phyloP scores from a whole-genome alignment of 371 early-diverging fungal genomes.

The Capillidium heterosporum region DNA sequence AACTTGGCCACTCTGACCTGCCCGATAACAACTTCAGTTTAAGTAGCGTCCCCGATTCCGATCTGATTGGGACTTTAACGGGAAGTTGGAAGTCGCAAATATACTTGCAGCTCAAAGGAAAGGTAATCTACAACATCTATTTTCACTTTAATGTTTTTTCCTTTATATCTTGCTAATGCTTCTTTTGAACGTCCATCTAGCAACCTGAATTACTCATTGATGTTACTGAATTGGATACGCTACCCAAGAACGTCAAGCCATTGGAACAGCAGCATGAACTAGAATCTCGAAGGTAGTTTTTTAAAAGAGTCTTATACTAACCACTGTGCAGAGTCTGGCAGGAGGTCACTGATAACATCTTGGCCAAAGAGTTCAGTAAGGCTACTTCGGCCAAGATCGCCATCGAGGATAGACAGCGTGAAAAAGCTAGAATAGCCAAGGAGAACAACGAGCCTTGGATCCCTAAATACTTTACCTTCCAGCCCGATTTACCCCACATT shows the following conservation, averaged over 20 bases:
- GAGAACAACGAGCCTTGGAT: conserved; percentile 7
- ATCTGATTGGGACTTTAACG: conserved; percentile 25
- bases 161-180: background rate
- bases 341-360: conserved; percentile 19
- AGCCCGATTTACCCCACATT: background rate
- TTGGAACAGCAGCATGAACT: conserved; percentile 27
- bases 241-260: conserved; percentile 26
- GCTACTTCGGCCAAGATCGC: conserved; percentile 28
- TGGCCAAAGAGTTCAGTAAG: conserved; percentile 16
- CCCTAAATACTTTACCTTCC: conserved; percentile 1
- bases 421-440: conserved; percentile 17
- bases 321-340: conserved; percentile 17
- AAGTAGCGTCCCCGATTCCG: conserved; percentile 19
- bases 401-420: conserved; percentile 29
- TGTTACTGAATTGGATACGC: conserved; percentile 17
- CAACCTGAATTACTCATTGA: conserved; percentile 23
- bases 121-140: conserved; percentile 9
- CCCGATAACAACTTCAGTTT: conserved; percentile 16
- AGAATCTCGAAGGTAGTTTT: conserved; percentile 26
- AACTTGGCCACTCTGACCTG: conserved; percentile 11
- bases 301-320: background rate
- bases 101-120: conserved; percentile 9
- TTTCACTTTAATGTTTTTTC: background rate
- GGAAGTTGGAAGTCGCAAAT: conserved; percentile 42
- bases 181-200: background rate